These are phyloP conservation scores for Aphanomyces euteiches DNA, from an alignment of 352 stramenopile genomes.

Conservation along the genomic window DNA sequence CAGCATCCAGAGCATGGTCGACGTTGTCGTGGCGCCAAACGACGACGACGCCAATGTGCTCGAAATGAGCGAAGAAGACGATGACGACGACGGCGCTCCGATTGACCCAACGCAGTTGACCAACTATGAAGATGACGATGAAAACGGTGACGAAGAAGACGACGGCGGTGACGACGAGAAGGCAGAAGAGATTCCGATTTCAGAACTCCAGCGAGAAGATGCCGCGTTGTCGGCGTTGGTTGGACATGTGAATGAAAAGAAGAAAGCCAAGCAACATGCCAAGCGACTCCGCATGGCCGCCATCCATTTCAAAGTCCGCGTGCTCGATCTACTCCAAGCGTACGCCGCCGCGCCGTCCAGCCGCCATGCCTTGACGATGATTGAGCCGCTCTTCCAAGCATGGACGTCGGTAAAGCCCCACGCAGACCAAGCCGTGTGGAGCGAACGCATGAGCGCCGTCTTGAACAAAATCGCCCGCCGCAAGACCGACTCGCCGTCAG, in stretches of 20 bases:
- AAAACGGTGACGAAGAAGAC: slow-evolving; percentile 22
- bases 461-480: slow-evolving; percentile 27
- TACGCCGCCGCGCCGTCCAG: slow-evolving; percentile 45
- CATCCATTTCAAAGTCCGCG: slow-evolving; percentile 82
- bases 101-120: slow-evolving; percentile 26
- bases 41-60: slow-evolving; percentile 29
- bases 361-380: slow-evolving; percentile 44
- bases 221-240: slow-evolving; percentile 75
- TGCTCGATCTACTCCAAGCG: slow-evolving; percentile 73
- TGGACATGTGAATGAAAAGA: slow-evolving; percentile 66
- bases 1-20: slow-evolving; percentile 68
- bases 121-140: slow-evolving; percentile 32
- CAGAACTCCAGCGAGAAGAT: slow-evolving; percentile 70
- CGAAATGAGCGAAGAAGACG: slow-evolving; percentile 37
- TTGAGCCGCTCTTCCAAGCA: slow-evolving; percentile 60
- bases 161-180: slow-evolving; percentile 43
- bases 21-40: slow-evolving; percentile 47
- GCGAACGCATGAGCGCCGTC: slow-evolving; percentile 39
- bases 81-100: slow-evolving; percentile 35
- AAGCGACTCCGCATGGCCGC: slow-evolving; percentile 62
- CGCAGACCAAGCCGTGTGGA: slow-evolving; percentile 39
- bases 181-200: slow-evolving; percentile 56
- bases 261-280: slow-evolving; percentile 69
- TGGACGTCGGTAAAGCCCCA: slow-evolving; percentile 53
- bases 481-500: slow-evolving; percentile 7